Conservation (phyloP, 2,329 filamentous ascomycete species). For the Cladosporium sphaerospermum region DNA sequence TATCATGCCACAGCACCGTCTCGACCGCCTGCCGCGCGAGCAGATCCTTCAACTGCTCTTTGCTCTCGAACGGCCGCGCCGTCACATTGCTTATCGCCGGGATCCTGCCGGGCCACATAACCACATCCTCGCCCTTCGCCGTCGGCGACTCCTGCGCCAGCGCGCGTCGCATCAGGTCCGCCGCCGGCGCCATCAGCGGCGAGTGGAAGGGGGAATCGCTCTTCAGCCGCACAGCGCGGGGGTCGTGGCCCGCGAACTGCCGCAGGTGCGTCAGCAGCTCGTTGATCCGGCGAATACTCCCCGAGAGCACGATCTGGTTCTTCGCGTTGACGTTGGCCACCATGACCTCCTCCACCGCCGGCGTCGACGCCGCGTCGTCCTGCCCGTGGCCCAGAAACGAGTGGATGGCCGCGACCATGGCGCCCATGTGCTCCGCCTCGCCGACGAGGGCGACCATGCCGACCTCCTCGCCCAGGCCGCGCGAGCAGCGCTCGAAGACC, state of each 20-base stretch:
- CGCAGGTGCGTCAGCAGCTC: slow-evolving; percentile 76
- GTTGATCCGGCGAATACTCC: slow-evolving; percentile 75
- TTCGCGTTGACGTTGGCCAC: slow-evolving; percentile 94
- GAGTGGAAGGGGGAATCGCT: slow-evolving; percentile 88
- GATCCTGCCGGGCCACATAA: slow-evolving; percentile 68
- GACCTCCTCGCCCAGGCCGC: slow-evolving; percentile 64
- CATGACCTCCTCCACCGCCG: slow-evolving; percentile 76
- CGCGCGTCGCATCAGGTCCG: slow-evolving; percentile 63
- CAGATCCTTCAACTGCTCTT: slow-evolving; percentile 69
- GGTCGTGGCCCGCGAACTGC: slow-evolving; percentile 87
- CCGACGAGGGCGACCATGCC: slow-evolving; percentile 94
- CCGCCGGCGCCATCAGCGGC: slow-evolving; percentile 82
- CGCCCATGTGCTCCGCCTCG: slow-evolving; percentile 67
- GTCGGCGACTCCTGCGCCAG: slow-evolving; percentile 52
- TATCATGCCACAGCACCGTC: slow-evolving; percentile 92
- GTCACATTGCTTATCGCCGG: slow-evolving; percentile 84
- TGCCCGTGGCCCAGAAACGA: slow-evolving; percentile 68
- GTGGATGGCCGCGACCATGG: slow-evolving; percentile 66
- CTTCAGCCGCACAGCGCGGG: slow-evolving; percentile 77
- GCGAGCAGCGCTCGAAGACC: slow-evolving; percentile 73
- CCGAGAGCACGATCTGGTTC: slow-evolving; percentile 92
- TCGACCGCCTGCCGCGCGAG: slow-evolving; percentile 79
- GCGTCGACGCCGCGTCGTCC: slow-evolving; percentile 62
- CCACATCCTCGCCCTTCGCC: slow-evolving; percentile 55
- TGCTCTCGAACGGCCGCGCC: slow-evolving; percentile 67